These are phyloP conservation scores for Chaetomium strumarium DNA, from an alignment of 2,329 filamentous ascomycete genomes.

Conservation along the genomic window DNA sequence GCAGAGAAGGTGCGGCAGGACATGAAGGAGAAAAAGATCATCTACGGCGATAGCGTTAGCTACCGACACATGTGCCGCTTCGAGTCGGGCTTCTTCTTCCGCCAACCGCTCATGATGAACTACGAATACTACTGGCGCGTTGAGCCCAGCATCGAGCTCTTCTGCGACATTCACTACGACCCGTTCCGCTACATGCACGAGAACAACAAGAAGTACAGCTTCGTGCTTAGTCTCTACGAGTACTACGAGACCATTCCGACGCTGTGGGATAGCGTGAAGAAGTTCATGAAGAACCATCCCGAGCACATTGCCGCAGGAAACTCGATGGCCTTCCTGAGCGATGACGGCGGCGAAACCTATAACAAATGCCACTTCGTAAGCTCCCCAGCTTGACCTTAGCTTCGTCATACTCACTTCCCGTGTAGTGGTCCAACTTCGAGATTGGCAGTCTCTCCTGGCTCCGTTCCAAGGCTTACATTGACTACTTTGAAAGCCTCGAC, in stretches of 20 bases:
- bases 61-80: slow-evolving; percentile 99
- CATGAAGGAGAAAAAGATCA: slow-evolving; percentile 91
- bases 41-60: slow-evolving; percentile 94
- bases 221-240: slow-evolving; percentile 91
- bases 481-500: slow-evolving; percentile 87
- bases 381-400: slow-evolving; percentile 20
- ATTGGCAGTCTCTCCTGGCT: slow-evolving; percentile 93
- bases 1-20: slow-evolving; percentile 86
- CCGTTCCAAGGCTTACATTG: slow-evolving; percentile 77
- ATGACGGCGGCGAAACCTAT: slow-evolving; percentile 86
- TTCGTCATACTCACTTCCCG: slow-evolving; percentile 16
- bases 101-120: slow-evolving; percentile 84
- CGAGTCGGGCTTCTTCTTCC: slow-evolving; percentile 99
- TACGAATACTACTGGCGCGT: slow-evolving; percentile 99
- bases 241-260: slow-evolving; percentile 95
- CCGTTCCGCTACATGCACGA: slow-evolving; percentile 96
- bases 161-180: slow-evolving; percentile 92
- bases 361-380: slow-evolving; percentile 96
- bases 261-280: slow-evolving; percentile 91
- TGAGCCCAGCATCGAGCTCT: slow-evolving; percentile 93
- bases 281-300: slow-evolving; percentile 85
- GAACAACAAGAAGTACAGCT: slow-evolving; percentile 96
- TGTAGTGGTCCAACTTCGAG: slow-evolving; percentile 97
- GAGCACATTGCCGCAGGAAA: slow-evolving; percentile 82
- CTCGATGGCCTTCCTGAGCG: slow-evolving; percentile 84